Conservation (phyloP, 805 yeast species). For the Grigorovia jiainica region DNA sequence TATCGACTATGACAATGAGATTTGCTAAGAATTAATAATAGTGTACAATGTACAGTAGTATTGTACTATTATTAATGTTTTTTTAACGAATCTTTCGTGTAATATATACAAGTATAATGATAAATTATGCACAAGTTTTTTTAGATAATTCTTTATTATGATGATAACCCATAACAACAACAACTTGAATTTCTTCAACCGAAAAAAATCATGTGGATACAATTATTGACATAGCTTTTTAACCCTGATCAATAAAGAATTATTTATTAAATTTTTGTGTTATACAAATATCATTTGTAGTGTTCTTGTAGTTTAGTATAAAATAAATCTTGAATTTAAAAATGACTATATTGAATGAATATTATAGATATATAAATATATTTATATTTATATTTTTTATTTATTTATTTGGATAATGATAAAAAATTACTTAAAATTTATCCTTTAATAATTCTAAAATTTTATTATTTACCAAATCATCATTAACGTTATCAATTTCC, state of each 20-base stretch:
- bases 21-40: no score
- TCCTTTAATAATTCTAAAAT: conserved; percentile 64
- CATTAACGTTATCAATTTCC: neutral
- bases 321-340: no score
- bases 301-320: no score
- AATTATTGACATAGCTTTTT: conserved; percentile 54
- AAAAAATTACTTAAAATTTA: conserved; percentile 31
- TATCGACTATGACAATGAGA: no score
- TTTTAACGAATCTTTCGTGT: no score
- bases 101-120: no score
- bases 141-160: conserved; percentile 16
- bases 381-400: conserved; percentile 16
- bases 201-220: conserved; percentile 49
- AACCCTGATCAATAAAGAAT: conserved; percentile 41
- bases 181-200: conserved; percentile 65
- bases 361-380: neutral
- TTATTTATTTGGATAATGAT: neutral
- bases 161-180: conserved; percentile 36
- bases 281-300: neutral
- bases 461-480: conserved; percentile 33
- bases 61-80: neutral
- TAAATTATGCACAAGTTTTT: no score
- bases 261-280: neutral
- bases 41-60: neutral
- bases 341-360: no score